Evolutionary conservation across 1,139 yeast species (phyloP), one percentile per base, ranked within the genome.

Genomic region (Yamadazyma trypodendri): DNA sequence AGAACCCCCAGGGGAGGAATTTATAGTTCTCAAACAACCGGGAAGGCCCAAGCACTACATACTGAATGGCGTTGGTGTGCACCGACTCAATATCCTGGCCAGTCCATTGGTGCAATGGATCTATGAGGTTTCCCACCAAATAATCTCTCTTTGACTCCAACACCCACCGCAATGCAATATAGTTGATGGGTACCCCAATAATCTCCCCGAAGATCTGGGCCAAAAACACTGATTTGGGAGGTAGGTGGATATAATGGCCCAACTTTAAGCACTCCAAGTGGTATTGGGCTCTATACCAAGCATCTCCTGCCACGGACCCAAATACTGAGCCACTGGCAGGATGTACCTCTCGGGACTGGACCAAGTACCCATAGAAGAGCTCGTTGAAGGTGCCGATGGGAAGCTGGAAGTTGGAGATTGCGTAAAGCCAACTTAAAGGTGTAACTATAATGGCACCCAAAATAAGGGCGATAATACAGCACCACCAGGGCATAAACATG

Each of bases 381-480:
- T 73, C 79, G 46, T 74, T 73, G 49, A 74, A 71, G 0, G 78
- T 69, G 2, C 79, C 79, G 21, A 73, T 68, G 1, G 78, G 75
- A 24, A 74, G 54, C 45, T 74, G 79, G 50, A 74, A 74, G 46
- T 72, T 74, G 10, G 78, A 70, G 17, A 69, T 54, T 0, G 79
- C 79, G 44, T 71, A 74, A 7, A 74, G 52, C 70, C 77, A 74
- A 27, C 74, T 65, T 47, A 74, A 59, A 1, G 79, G 79, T 0
- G 71, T 64, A 16, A 74, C 76, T 23, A 72, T 72, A 2, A 72
- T 43, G 0, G 68, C 56, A 0, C 79, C 79, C 45, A 72, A 54
- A 3, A 48, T 39, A 21, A 74, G 51, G 0, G 73, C 79, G 8
- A 73, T 65, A 2, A 72, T 32, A 38, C 69, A 68, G 23, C 75